Conservation (phyloP, 192 early-diverging fungal genomes). For the Linnemannia zychae region DNA sequence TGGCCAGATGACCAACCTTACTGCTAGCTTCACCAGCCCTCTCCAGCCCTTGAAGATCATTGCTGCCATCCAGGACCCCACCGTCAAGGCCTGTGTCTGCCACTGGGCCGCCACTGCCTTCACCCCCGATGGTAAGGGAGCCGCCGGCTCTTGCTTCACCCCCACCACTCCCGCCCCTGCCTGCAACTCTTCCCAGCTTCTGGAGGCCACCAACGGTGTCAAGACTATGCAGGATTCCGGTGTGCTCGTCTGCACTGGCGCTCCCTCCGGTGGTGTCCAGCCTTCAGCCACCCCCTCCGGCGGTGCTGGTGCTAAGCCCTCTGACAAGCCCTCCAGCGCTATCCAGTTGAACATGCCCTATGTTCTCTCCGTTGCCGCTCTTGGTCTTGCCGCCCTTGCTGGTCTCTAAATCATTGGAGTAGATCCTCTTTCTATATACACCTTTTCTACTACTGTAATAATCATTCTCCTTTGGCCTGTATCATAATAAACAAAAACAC, state of each 20-base stretch:
- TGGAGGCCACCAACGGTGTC: neutral
- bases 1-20: neutral
- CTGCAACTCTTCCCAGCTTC: conserved; percentile 31
- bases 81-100: conserved; percentile 34
- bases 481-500: conserved; percentile 15
- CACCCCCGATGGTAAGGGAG: conserved; percentile 10
- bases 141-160: conserved; percentile 19
- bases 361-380: conserved; percentile 40
- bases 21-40: neutral
- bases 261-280: neutral
- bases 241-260: too few species aligned
- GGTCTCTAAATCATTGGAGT: conserved; percentile 31
- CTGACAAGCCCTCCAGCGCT: neutral
- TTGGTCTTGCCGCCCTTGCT: conserved; percentile 49
- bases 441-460: conserved; percentile 4
- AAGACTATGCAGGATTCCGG: too few species aligned
- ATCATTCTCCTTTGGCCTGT: neutral
- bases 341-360: conserved; percentile 39
- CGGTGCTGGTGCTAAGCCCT: neutral
- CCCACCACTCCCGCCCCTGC: conserved; percentile 17
- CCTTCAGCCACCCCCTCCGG: neutral
- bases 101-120: conserved; percentile 27
- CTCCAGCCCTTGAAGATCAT: neutral
- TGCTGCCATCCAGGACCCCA: conserved; percentile 6
- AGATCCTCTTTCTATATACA: neutral